phyloP scores from a whole-genome alignment of 2,329 filamentous ascomycete species.

The Peltaster fructicola region DNA sequence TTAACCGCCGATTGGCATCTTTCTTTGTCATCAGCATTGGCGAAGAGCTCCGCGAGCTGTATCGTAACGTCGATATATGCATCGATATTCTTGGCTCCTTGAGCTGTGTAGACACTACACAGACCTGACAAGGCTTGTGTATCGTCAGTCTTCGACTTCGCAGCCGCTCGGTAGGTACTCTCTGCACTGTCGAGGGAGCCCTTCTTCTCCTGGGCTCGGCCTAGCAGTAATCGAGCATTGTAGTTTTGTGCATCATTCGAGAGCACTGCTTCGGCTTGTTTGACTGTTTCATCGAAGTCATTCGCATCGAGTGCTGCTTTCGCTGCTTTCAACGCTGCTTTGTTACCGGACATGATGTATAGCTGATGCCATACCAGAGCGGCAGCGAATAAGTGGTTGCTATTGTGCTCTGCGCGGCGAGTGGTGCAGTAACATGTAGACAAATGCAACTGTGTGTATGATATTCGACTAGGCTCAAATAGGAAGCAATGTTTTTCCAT shows the following conservation, averaged over 20 bases:
- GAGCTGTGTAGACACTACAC: slow-evolving; percentile 67
- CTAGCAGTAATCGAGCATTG: slow-evolving; percentile 75
- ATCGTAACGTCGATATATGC: slow-evolving; percentile 59
- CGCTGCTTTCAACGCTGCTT: slow-evolving; percentile 65
- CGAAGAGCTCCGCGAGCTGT: slow-evolving; percentile 57
- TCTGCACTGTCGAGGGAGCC: slow-evolving; percentile 56
- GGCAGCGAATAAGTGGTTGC: too few species aligned
- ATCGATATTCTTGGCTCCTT: slow-evolving; percentile 48
- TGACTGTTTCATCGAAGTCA: slow-evolving; percentile 59
- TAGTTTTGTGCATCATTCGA: slow-evolving; percentile 61
- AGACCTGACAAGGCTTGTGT: slow-evolving; percentile 84
- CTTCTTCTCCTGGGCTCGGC: slow-evolving; percentile 66
- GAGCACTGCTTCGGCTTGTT: slow-evolving; percentile 51
- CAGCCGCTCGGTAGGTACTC: slow-evolving; percentile 55
- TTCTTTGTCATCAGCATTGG: slow-evolving; percentile 41
- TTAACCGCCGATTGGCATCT: slow-evolving; percentile 50
- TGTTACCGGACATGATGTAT: slow-evolving; percentile 30
- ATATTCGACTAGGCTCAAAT: too few species aligned
- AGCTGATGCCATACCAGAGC: too few species aligned
- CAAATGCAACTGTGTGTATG: too few species aligned
- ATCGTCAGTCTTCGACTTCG: slow-evolving; percentile 54
- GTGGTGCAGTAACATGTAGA: too few species aligned
- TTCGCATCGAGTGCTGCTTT: slow-evolving; percentile 59
- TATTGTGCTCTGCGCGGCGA: too few species aligned
- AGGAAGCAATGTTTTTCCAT: too few species aligned